Evolutionary conservation across 2,329 filamentous ascomycete genomes (phyloP).

Genomic region (Arthrobotrys pseudoclavata): DNA sequence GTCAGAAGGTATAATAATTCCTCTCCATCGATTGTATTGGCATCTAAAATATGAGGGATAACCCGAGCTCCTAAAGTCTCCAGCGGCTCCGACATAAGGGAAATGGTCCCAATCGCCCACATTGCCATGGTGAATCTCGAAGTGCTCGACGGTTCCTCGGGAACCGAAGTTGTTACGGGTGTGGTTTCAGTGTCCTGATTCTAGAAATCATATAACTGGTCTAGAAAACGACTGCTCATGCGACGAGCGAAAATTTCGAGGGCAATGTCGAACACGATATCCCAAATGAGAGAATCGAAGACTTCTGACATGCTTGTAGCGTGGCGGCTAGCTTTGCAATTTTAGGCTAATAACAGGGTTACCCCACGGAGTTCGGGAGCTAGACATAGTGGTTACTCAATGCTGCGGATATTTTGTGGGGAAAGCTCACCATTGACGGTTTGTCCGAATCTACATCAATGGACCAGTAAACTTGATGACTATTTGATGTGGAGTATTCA

Average conservation of each 20-base stretch:
- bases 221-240: background rate
- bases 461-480: background rate
- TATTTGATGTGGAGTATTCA: background rate
- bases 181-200: background rate
- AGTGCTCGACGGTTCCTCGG: background rate
- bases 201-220: background rate
- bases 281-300: conserved; percentile 11
- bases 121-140: background rate
- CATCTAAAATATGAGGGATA: conserved; percentile 9
- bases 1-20: conserved; percentile 2
- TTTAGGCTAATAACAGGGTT: background rate
- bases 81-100: background rate
- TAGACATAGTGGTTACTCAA: background rate
- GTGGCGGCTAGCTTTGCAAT: background rate
- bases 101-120: background rate
- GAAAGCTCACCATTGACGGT: background rate
- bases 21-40: background rate
- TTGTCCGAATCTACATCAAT: background rate
- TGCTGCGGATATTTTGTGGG: background rate
- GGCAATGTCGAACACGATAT: conserved; percentile 1
- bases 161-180: background rate
- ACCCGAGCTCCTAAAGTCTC: background rate
- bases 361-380: background rate
- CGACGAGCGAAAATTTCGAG: conserved; percentile 5
- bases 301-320: conserved; percentile 3